phyloP scores from a whole-genome alignment of 768 basidiomycete genomes.

The Pisolithus sp. region DNA sequence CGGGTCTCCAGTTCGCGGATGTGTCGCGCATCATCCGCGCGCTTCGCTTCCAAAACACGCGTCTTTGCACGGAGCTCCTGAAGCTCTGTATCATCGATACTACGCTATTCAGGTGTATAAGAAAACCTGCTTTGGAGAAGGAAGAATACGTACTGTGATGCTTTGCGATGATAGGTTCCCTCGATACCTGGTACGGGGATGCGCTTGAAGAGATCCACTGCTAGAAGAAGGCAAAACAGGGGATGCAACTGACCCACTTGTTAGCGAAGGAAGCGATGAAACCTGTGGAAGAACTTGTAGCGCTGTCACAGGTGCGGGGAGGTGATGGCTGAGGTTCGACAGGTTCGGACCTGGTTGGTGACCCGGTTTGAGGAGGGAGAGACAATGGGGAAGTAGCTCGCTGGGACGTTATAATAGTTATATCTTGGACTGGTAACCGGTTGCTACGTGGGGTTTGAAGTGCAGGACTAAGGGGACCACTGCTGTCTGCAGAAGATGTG shows the following conservation, averaged over 20 bases:
- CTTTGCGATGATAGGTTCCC: constrained; percentile 24
- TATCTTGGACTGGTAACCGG: constrained; percentile 17
- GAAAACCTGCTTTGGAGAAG: constrained; percentile 8
- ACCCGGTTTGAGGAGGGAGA: constrained; percentile 27
- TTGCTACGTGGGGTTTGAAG: constrained; percentile 25
- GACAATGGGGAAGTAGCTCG: constrained; percentile 37
- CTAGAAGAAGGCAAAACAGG: constrained; percentile 2
- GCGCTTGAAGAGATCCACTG: constrained; percentile 8
- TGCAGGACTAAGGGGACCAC: constrained; percentile 25
- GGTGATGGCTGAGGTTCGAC: constrained; percentile 9
- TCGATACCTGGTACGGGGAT: constrained; percentile 15
- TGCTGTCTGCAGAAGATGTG: constrained; percentile 34
- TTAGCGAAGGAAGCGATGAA: constrained; percentile 11
- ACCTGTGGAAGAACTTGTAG: constrained; percentile 12
- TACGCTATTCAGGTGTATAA: constrained; percentile 11
- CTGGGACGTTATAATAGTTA: constrained; percentile 10
- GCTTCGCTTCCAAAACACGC: constrained; percentile 79
- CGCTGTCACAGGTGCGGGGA: constrained; percentile 6
- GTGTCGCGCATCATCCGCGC: constrained; percentile 78
- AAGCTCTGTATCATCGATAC: constrained; percentile 51
- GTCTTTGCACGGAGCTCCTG: constrained; percentile 82
- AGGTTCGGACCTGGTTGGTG: constrained; percentile 18
- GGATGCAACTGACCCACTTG: constrained; percentile 2
- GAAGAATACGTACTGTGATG: constrained; percentile 12
- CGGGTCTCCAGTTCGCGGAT: constrained; percentile 80